Evolutionary conservation across 2,329 filamentous ascomycete genomes (phyloP).

Genomic region (Aspergillus oerlinghausenensis): DNA sequence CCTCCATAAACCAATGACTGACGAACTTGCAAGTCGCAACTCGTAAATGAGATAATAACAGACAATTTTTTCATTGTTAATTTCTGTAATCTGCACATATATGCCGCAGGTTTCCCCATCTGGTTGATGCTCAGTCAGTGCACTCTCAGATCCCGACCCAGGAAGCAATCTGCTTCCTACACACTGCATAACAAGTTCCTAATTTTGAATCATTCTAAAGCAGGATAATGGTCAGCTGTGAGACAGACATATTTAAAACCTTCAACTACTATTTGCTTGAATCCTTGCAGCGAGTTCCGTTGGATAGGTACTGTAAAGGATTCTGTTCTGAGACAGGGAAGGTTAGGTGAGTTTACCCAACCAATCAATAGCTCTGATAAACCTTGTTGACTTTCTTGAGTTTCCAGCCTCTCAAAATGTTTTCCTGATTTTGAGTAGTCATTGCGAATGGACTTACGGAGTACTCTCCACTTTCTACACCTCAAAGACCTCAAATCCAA

Average conservation of each 20-base stretch:
- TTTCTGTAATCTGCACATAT: not conserved
- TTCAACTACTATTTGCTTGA: not conserved
- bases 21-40: not conserved
- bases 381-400: not conserved
- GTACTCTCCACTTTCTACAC: not conserved
- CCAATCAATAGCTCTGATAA: not conserved
- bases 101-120: not conserved
- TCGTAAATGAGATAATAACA: not conserved
- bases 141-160: not conserved
- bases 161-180: not conserved
- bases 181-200: not conserved
- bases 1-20: not conserved
- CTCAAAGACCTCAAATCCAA: not conserved
- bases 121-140: too few species aligned
- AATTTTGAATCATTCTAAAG: not conserved
- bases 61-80: not conserved
- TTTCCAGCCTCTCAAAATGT: not conserved
- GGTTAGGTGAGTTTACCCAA: not conserved
- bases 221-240: not conserved
- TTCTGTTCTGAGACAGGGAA: not conserved
- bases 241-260: not conserved
- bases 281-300: not conserved
- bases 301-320: not conserved
- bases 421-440: not conserved
- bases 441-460: not conserved